Evolutionary conservation across 257 asterid genomes (phyloP).

Genomic region (Hygrophila difformis): DNA sequence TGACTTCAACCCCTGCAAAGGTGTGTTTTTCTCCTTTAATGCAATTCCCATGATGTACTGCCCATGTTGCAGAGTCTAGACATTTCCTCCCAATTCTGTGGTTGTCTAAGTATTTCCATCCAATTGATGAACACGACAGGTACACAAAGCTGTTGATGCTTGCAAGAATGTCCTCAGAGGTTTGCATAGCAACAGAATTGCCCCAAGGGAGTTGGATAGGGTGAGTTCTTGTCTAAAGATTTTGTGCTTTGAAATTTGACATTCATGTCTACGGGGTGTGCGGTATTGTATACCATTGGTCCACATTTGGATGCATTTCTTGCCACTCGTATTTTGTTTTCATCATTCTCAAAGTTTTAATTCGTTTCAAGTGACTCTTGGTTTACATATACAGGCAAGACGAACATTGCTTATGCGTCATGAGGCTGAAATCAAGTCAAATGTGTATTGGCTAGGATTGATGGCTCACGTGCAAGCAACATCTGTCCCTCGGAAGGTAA

Average conservation of each 20-base stretch:
- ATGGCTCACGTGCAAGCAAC: slow-evolving; percentile 87
- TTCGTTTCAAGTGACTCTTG: too few relatives aligned
- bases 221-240: slow-evolving; percentile 40
- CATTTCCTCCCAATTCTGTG: too few relatives aligned
- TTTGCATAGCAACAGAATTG: slow-evolving; percentile 60
- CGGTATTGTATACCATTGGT: too few relatives aligned
- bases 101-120: slow-evolving; percentile 16
- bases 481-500: slow-evolving; percentile 90
- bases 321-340: too few relatives aligned
- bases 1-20: slow-evolving; percentile 97
- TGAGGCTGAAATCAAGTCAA: slow-evolving; percentile 97
- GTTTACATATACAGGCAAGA: slow-evolving; percentile 81
- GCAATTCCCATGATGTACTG: slow-evolving; percentile 4
- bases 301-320: too few relatives aligned
- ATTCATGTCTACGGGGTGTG: too few relatives aligned
- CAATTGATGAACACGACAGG: slow-evolving; percentile 38
- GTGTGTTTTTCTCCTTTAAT: slow-evolving; percentile 26
- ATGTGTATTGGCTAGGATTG: slow-evolving; percentile 96
- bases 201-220: slow-evolving; percentile 94
- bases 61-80: neutral
- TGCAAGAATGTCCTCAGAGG: slow-evolving; percentile 97
- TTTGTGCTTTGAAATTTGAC: too few relatives aligned
- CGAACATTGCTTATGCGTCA: slow-evolving; percentile 96
- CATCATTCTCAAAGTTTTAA: too few relatives aligned
- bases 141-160: slow-evolving; percentile 99